These are phyloP conservation scores for Trichothecium roseum DNA, from an alignment of 2,329 filamentous ascomycete species.

Conservation along the genomic window DNA sequence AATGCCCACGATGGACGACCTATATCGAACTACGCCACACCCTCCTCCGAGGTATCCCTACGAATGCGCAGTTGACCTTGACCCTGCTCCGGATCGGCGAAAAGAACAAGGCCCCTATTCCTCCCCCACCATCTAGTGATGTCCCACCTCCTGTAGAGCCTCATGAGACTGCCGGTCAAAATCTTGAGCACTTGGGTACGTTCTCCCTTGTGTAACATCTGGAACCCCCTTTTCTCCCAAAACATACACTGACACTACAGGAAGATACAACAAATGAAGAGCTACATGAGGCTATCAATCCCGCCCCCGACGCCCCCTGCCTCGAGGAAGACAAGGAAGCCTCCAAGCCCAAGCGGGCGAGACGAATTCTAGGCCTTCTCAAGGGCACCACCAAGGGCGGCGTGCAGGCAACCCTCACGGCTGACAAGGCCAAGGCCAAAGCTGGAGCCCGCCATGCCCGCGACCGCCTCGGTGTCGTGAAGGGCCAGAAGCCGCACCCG, in stretches of 20 bases:
- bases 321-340: constrained; percentile 28
- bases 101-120: constrained; percentile 67
- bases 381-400: constrained; percentile 60
- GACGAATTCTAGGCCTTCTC: constrained; percentile 50
- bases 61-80: constrained; percentile 73
- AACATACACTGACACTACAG: constrained; percentile 11
- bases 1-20: constrained; percentile 64
- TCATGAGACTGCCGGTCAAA: constrained; percentile 32
- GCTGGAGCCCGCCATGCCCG: constrained; percentile 47
- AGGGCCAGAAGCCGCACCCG: constrained; percentile 25
- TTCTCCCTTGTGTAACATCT: background rate
- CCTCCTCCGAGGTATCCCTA: constrained; percentile 71
- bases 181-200: constrained; percentile 23
- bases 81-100: constrained; percentile 76
- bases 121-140: constrained; percentile 37
- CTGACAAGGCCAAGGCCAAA: constrained; percentile 62
- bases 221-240: background rate
- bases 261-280: constrained; percentile 49
- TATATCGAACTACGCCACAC: constrained; percentile 66
- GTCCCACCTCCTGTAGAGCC: constrained; percentile 25
- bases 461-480: constrained; percentile 61
- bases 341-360: constrained; percentile 27
- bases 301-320: constrained; percentile 18
- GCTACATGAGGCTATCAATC: constrained; percentile 49
- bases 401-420: constrained; percentile 61